Percentiles rank a stretch among this genome's conserved stretches.
Evolutionary conservation across 192 early-diverging fungal genomes (phyloP).

Genomic region (Phlyctochytrium arcticum): DNA sequence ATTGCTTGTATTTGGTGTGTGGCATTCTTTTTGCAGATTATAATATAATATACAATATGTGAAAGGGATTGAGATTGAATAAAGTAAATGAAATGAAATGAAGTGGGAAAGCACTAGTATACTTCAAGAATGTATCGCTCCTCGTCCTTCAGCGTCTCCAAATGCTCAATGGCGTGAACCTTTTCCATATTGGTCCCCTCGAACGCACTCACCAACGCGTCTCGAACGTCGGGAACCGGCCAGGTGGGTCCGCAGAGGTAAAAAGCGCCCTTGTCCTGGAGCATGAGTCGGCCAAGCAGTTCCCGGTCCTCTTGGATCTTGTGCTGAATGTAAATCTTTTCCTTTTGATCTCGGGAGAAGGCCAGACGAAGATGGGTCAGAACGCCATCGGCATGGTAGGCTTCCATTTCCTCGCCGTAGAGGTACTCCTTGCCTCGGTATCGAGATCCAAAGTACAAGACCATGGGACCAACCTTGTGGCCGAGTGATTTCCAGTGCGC

Average conservation of each 20-base stretch:
- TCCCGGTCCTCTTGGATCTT: slow-evolving; percentile 83
- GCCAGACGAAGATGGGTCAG: slow-evolving; percentile 86
- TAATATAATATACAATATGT: too few species aligned
- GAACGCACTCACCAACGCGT: slow-evolving; percentile 82
- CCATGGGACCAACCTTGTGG: slow-evolving; percentile 85
- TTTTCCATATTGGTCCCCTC: slow-evolving; percentile 54
- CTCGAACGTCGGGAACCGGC: slow-evolving; percentile 87
- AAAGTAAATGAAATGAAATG: background rate
- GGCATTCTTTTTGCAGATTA: too few species aligned
- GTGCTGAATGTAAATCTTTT: slow-evolving; percentile 97
- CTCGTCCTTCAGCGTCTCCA: slow-evolving; percentile 89
- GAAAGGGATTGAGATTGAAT: too few species aligned
- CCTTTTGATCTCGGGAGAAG: slow-evolving; percentile 90
- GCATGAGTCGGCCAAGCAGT: slow-evolving; percentile 68
- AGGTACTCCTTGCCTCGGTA: slow-evolving; percentile 90
- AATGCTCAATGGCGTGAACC: slow-evolving; percentile 61
- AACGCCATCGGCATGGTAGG: slow-evolving; percentile 84
- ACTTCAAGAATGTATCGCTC: slow-evolving; percentile 94
- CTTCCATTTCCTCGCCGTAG: slow-evolving; percentile 96
- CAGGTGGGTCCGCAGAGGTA: slow-evolving; percentile 98
- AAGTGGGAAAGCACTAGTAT: slow-evolving; percentile 3
- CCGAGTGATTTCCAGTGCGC: slow-evolving; percentile 73
- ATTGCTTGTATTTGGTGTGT: too few species aligned
- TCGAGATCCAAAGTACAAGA: slow-evolving; percentile 94
- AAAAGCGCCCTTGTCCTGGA: slow-evolving; percentile 77